phyloP scores from a whole-genome alignment of 768 basidiomycete species.

The Tricholoma hemisulphureum region DNA sequence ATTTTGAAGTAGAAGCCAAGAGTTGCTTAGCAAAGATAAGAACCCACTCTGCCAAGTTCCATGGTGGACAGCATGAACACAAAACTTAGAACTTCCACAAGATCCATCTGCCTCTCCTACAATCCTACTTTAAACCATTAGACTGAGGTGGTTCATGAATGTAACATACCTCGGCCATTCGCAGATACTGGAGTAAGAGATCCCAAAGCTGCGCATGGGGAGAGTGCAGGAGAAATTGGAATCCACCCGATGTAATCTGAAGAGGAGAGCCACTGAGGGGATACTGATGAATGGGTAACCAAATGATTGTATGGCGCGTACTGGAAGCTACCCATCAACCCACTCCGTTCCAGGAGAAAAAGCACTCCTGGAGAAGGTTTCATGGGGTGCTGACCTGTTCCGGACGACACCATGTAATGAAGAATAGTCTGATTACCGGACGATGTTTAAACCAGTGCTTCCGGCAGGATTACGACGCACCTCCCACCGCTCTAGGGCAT shows the following conservation, averaged over 20 bases:
- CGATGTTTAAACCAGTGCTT: background rate
- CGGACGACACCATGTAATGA: conserved; percentile 97
- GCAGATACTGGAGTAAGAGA: conserved; percentile 84
- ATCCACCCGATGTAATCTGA: conserved; percentile 90
- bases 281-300: conserved; percentile 2
- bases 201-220: conserved; percentile 97
- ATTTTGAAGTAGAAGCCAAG: background rate
- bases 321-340: conserved; percentile 78
- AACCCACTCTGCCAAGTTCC: conserved; percentile 82
- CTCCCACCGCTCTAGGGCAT: conserved; percentile 91
- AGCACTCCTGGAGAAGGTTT: conserved; percentile 83
- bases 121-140: conserved; percentile 16
- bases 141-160: conserved; percentile 10
- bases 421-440: conserved; percentile 74
- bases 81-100: conserved; percentile 91
- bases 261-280: conserved; percentile 49
- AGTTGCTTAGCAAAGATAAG: conserved; percentile 7
- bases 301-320: conserved; percentile 34
- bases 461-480: conserved; percentile 36
- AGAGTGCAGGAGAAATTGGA: conserved; percentile 93
- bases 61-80: conserved; percentile 97
- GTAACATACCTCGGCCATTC: conserved; percentile 70
- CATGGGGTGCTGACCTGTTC: conserved; percentile 68
- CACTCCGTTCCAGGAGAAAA: conserved; percentile 77
- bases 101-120: conserved; percentile 85